Percentiles rank a stretch among this genome's conserved stretches.
Evolutionary conservation across 2,329 filamentous ascomycete genomes (phyloP).

Genomic region (Penicillium sp.): DNA sequence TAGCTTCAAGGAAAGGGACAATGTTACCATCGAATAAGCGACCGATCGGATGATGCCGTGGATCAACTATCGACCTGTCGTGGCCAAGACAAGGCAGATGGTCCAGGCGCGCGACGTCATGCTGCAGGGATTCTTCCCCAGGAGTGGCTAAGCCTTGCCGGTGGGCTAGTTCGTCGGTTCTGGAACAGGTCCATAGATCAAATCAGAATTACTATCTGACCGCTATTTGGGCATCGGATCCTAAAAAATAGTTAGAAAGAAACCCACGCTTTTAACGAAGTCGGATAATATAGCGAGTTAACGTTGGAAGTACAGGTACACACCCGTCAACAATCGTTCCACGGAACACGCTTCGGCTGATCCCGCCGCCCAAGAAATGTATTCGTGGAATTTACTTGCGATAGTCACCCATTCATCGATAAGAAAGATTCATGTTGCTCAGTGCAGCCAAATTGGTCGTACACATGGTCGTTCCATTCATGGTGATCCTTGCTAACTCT

Average conservation of each 20-base stretch:
- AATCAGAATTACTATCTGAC: not conserved
- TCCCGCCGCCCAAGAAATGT: constrained; percentile 4
- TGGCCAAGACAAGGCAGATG: not conserved
- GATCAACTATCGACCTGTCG: not conserved
- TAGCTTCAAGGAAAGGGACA: not conserved
- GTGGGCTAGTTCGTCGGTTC: not conserved
- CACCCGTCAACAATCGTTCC: constrained; percentile 8
- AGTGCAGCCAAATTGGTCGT: constrained; percentile 12
- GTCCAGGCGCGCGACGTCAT: constrained; percentile 3
- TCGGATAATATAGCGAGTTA: not conserved
- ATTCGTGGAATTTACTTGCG: not conserved
- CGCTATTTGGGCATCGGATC: not conserved
- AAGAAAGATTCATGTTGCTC: not conserved
- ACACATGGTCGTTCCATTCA: constrained; percentile 14
- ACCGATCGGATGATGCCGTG: not conserved
- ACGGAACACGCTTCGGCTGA: constrained; percentile 13
- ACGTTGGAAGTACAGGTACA: not conserved
- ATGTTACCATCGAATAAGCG: not conserved
- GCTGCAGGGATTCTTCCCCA: not conserved
- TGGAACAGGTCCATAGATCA: not conserved
- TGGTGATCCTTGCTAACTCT: constrained; percentile 13
- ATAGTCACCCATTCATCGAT: not conserved
- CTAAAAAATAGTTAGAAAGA: not conserved
- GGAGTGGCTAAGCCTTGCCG: not conserved
- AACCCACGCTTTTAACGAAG: not conserved